Evolutionary conservation across 2,329 filamentous ascomycete species (phyloP).

Genomic region (Myriosclerotinia curreyana): DNA sequence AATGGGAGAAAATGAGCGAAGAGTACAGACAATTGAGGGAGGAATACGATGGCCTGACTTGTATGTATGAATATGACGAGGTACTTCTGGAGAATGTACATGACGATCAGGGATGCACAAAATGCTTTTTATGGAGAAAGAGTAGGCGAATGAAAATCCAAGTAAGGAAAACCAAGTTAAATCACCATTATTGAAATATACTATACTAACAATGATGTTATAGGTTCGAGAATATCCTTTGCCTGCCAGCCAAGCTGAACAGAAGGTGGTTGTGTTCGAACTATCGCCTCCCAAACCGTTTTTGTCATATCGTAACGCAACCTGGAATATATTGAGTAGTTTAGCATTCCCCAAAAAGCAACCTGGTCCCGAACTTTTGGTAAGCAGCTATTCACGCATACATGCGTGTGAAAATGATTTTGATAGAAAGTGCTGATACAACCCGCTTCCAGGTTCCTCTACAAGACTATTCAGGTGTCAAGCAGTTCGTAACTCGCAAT

Average conservation of each 20-base stretch:
- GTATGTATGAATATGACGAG: too few species aligned
- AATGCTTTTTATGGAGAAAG: background rate
- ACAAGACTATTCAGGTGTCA: too few species aligned
- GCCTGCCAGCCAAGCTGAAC: background rate
- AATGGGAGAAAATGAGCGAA: background rate
- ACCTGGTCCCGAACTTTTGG: background rate
- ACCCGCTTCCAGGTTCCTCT: too few species aligned
- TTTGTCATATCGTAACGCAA: background rate
- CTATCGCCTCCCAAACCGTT: background rate
- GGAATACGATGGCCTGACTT: background rate
- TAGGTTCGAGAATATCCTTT: background rate
- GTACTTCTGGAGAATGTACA: too few species aligned
- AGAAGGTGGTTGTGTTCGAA: background rate
- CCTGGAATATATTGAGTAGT: background rate
- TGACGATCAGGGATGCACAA: background rate
- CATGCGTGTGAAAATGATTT: too few species aligned
- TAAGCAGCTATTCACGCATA: background rate
- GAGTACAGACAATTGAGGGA: too few species aligned
- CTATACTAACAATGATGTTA: background rate
- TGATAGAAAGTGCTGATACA: background rate
- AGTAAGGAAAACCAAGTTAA: background rate
- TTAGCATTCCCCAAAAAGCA: background rate
- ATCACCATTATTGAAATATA: too few species aligned
- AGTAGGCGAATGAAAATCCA: background rate
- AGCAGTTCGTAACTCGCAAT: too few species aligned